Evolutionary conservation across 345 rosid genomes (phyloP).

Genomic region (Aquilaria malaccensis): DNA sequence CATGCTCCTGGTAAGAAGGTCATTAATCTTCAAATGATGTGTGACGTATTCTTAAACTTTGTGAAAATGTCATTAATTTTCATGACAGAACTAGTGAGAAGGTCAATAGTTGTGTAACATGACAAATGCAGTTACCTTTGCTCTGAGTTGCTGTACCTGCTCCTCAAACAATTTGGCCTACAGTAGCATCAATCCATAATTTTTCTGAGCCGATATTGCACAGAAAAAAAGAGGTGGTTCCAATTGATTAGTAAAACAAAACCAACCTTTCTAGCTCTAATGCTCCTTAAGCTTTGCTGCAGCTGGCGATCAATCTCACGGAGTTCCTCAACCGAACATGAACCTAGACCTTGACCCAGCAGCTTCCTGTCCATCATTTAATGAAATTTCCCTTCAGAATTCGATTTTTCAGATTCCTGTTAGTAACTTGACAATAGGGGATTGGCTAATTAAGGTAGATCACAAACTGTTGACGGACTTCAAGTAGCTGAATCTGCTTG

Average conservation of each 20-base stretch:
- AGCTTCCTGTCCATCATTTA: constrained; percentile 31
- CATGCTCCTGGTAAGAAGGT: constrained; percentile 33
- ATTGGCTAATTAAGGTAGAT: not conserved
- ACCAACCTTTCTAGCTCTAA: constrained; percentile 58
- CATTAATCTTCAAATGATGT: no score
- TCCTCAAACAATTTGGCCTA: constrained; percentile 39
- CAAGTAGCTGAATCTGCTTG: constrained; percentile 44
- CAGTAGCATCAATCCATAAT: constrained; percentile 8
- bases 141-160: constrained; percentile 38
- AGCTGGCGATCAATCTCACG: constrained; percentile 32
- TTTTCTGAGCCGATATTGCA: not conserved
- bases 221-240: not conserved
- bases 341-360: constrained; percentile 39
- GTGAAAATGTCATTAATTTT: not conserved
- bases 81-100: not conserved
- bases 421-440: no score
- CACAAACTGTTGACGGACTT: constrained; percentile 41
- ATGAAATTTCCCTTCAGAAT: no score
- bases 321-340: constrained; percentile 40
- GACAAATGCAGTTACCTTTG: constrained; percentile 24
- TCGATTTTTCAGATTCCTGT: no score
- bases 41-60: no score
- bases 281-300: constrained; percentile 36
- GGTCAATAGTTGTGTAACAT: not conserved
- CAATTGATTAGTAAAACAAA: not conserved